phyloP scores from a whole-genome alignment of 139 green algal species.

The Tetradesmus obliquus region DNA sequence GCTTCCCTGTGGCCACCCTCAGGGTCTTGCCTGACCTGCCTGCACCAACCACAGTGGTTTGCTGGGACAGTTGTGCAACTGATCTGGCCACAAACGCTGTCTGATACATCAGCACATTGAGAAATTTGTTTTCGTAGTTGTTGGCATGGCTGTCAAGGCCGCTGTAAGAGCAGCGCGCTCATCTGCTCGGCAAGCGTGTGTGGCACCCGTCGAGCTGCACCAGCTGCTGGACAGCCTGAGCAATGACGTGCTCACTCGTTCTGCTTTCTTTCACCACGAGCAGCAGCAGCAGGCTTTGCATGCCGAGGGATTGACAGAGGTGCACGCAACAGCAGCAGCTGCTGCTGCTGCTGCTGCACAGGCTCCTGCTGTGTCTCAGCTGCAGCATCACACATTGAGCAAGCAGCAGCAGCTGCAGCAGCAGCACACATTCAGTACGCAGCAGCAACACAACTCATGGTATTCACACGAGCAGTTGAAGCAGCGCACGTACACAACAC shows the following conservation, averaged over 20 bases:
- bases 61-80: not conserved
- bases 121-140: not conserved
- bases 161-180: not conserved
- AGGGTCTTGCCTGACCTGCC: not conserved
- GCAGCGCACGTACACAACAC: not conserved
- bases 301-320: not conserved
- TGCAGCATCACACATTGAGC: not conserved
- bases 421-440: not conserved
- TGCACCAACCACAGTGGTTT: not conserved
- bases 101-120: not conserved
- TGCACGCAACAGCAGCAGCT: not conserved
- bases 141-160: not conserved
- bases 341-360: not conserved
- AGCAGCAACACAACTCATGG: not conserved
- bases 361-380: slow-evolving; percentile 8
- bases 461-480: not conserved
- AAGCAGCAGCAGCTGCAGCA: not conserved
- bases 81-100: not conserved
- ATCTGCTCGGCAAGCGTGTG: not conserved
- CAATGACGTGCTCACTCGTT: not conserved
- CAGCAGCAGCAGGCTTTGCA: not conserved
- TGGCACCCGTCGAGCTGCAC: not conserved
- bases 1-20: too few relatives aligned
- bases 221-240: not conserved
- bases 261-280: not conserved